These are phyloP conservation scores for Cyphellophora attinorum DNA, from an alignment of 2,329 filamentous ascomycete species.

Conservation along the genomic window DNA sequence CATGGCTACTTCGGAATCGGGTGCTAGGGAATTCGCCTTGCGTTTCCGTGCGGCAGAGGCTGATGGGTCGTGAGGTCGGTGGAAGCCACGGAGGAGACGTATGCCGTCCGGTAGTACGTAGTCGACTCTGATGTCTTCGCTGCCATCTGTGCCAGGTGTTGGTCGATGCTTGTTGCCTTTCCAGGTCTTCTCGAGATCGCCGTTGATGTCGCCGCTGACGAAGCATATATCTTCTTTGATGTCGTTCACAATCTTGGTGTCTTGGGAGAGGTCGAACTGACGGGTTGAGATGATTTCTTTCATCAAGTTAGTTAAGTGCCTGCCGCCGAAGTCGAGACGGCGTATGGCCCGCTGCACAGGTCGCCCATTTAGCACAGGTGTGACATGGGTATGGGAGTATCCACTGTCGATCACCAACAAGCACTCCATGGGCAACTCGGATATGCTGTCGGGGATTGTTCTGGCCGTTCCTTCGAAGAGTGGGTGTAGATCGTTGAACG, in stretches of 20 bases:
- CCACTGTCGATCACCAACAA: conserved; percentile 84
- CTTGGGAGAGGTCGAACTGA: conserved; percentile 92
- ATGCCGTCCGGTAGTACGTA: conserved; percentile 84
- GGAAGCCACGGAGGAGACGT: conserved; percentile 53
- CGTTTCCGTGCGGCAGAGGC: conserved; percentile 40
- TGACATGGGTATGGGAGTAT: conserved; percentile 86
- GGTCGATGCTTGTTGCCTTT: conserved; percentile 52
- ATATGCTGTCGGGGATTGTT: conserved; percentile 30
- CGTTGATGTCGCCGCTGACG: conserved; percentile 65
- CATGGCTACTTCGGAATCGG: conserved; percentile 64
- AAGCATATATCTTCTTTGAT: conserved; percentile 89
- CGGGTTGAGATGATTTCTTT: conserved; percentile 81
- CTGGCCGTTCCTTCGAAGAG: conserved; percentile 46
- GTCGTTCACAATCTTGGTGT: conserved; percentile 86
- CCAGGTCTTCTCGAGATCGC: conserved; percentile 75
- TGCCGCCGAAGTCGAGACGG: conserved; percentile 82
- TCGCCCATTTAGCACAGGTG: conserved; percentile 71
- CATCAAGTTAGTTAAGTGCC: conserved; percentile 85
- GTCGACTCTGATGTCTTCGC: conserved; percentile 59
- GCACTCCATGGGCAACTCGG: conserved; percentile 57
- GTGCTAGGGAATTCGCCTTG: conserved; percentile 38
- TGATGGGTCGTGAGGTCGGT: conserved; percentile 67
- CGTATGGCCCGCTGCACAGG: conserved; percentile 74
- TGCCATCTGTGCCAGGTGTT: conserved; percentile 23
- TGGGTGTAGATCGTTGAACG: conserved; percentile 67